Evolutionary conservation across 2,329 filamentous ascomycete genomes (phyloP), one percentile per base, ranked within the genome.

Genomic region (Penicillium rolfsii): DNA sequence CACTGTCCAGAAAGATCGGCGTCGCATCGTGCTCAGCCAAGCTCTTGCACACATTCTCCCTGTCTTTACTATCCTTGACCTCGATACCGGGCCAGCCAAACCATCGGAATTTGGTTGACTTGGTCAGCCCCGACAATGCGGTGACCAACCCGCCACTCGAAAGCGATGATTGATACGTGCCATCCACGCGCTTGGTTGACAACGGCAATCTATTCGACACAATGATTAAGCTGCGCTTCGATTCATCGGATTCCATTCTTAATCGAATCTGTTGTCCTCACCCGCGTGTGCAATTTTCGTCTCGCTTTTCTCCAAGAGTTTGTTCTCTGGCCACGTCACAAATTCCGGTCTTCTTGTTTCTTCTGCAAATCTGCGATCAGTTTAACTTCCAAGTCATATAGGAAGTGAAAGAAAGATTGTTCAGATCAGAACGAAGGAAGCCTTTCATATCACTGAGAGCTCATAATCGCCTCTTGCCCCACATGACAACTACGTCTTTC

Each of bases 11-110:
- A 75, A 96, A 97, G 61, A 97, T 89, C 0, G 93, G 92, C 24
- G 93, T 86, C 2, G 93, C 93, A 67, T 88, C 87, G 76, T 96
- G 91, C 70, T 95, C 88, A 19, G 90, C 86, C 70, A 97, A 80
- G 64, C 89, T 87, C 69, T 89, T 82, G 67, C 85, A 87, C 74
- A 97, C 87, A 57, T 83, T 81, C 7, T 84, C 81, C 52, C 89
- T 83, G 74, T 97, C 93, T 45, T 60, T 58, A 0, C 86, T 83
- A 60, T 95, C 91, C 43, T 91, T 91, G 0, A 97, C 87, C 76
- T 96, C 91, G 19, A 95, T 81, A 16, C 94, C 93, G 0, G 94
- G 93, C 94, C 94, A 97, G 64, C 93, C 94, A 77, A 97, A 97
- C 93, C 94, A 97, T 73, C 91, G 90, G 77, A 97, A 97, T 68